A percentile compares a stretch with the other conserved stretches of the same genome.
phyloP scores from a whole-genome alignment of 2,329 filamentous ascomycete genomes.

The Scedosporium minutisporum region DNA sequence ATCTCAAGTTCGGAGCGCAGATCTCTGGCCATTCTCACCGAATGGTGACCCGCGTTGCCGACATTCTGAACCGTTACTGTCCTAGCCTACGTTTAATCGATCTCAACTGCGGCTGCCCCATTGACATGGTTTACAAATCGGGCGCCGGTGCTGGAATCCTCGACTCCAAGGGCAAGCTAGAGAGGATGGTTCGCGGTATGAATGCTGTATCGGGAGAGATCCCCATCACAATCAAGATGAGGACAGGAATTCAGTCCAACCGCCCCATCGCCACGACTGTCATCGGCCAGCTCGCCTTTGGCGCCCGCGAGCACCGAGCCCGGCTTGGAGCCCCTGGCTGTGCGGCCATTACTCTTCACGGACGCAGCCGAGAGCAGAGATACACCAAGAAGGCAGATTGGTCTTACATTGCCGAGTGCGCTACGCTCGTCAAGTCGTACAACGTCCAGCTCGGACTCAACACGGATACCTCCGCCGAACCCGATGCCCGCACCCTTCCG shows the following conservation, averaged over 20 bases:
- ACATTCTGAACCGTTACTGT: slow-evolving; percentile 65
- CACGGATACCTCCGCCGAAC: slow-evolving; percentile 67
- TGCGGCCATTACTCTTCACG: slow-evolving; percentile 92
- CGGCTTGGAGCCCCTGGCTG: slow-evolving; percentile 69
- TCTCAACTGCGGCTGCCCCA: slow-evolving; percentile 93
- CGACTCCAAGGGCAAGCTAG: slow-evolving; percentile 78
- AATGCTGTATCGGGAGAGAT: slow-evolving; percentile 83
- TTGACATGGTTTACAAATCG: slow-evolving; percentile 82
- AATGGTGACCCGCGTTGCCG: slow-evolving; percentile 80
- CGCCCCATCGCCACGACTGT: slow-evolving; percentile 72
- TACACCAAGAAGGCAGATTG: slow-evolving; percentile 92
- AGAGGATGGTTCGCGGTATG: slow-evolving; percentile 95
- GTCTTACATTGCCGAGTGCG: slow-evolving; percentile 86
- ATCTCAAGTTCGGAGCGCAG: slow-evolving; percentile 84
- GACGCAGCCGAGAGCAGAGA: slow-evolving; percentile 84
- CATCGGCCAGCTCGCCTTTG: slow-evolving; percentile 74
- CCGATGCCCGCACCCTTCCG: slow-evolving; percentile 64
- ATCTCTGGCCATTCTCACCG: slow-evolving; percentile 89
- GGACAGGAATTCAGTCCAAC: slow-evolving; percentile 77
- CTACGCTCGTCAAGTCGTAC: slow-evolving; percentile 71
- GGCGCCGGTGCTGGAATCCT: slow-evolving; percentile 87
- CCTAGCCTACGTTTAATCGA: slow-evolving; percentile 85
- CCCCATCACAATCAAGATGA: slow-evolving; percentile 89
- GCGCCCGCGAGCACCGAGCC: slow-evolving; percentile 61
- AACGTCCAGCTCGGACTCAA: slow-evolving; percentile 57